Base-by-base conservation (phyloP, 2,329 filamentous ascomycete species). In the Colletotrichum paranaense region DNA sequence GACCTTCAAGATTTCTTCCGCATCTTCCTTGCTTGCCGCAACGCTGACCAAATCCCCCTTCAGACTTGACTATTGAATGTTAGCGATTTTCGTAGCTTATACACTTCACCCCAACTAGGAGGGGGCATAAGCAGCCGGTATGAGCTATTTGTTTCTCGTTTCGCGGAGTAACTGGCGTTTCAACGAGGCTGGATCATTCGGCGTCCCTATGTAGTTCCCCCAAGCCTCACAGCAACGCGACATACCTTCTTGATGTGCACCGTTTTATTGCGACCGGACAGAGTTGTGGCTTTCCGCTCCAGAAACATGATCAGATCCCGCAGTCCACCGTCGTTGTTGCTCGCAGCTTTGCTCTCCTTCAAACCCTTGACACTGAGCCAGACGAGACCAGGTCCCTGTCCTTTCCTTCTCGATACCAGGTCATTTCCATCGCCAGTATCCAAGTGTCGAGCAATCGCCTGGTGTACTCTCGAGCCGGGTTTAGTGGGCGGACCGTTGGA, bases 161-260 rank as follows among this genome's bases (percentile, higher is more conserved):
- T 72, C 70, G 67, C 66, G 68, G 19, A 30, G 42, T 49, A 16
- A 28, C n/a, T 60, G 70, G 62, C 73, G 70, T 68, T 75, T 60
- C 49, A 77, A 80, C 80, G 81, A 80, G 81, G 81, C 78, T 82
- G 81, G 53, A 83, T 80, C 81, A 81, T 79, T 75, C 75, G 81
- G 73, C 80, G 79, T 73, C 63, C 59, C 59, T 69, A 74, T 76
- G 74, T 76, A 73, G 22, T 72, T 62, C 72, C 74, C 64, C 52
- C 26, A 62, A 72, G 63, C 73, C 79, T 78, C 81, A 77, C 82
- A 80, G 82, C 81, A 78, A 77, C 76, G 75, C 83, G 82, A 93
- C 92, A 90, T 93, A 95, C 93, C 92, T 94, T 94, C 85, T 90
- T 91, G 75, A 95, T 91, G 80, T 88, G 91, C 77, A 94, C 86